Base-by-base conservation (phyloP, 1,139 yeast species). In the Wickerhamomyces sp. region DNA sequence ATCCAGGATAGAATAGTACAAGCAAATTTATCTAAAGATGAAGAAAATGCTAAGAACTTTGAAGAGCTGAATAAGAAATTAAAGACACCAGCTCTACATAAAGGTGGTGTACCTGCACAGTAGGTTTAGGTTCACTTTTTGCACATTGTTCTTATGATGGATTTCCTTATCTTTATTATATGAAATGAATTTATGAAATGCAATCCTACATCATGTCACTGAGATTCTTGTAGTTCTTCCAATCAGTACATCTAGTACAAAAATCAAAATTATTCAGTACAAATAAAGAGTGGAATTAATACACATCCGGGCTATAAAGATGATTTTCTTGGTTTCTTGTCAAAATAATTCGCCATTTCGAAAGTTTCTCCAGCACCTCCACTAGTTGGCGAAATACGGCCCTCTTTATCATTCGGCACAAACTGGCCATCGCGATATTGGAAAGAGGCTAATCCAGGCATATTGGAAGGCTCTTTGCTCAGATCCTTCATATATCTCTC, bases 1-100 rank as follows among this genome's bases (percentile, higher is more conserved):
- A 54, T 66, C 19, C 62, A 63, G 9, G 51, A 53, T 12, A 60
- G 71, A 47, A 53, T 70, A 9, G 47, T 59, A 45, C 60, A 64
- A 55, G 48, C 55, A 43, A 57, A 64, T 46, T 27, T 51, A 44
- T 45, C 48, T 52, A 42, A 62, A 56, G 39, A 47, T 32, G 40
- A 59, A 51, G 46, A 58, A 49, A 49, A 51, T 31, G 36, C 42
- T 10, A 46, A 44, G 19, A 50, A 47, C 24, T 40, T 39, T 43
- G 45, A 51, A 34, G 54, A 55, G 40, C 35, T 51, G 38, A 54
- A 52, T 35, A 38, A 40, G 30, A 46, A 47, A 40, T 29, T 49
- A 38, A 53, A 53, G 35, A 51, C 54, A 1, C 59, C 60, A 1
- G 58, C 59, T 4, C 36, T 55, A 27, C 60, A 55, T 39, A 54